phyloP scores from a whole-genome alignment of 495 filamentous ascomycete genomes.

The Hypoxylon lienhwacheense region DNA sequence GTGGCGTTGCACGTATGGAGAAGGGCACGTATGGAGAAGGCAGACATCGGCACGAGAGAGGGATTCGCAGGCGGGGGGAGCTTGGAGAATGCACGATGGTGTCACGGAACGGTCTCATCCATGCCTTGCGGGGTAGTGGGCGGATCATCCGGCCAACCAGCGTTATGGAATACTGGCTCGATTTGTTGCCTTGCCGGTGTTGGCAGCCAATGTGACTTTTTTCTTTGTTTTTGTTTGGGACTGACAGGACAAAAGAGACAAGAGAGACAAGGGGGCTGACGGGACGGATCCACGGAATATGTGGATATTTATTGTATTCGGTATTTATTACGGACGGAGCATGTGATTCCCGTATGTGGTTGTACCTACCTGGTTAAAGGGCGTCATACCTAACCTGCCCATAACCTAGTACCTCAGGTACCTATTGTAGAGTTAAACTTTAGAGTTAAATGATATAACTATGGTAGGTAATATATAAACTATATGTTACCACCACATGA shows the following conservation, averaged over 20 bases:
- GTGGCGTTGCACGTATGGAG: no score
- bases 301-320: neutral
- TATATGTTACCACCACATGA: no score
- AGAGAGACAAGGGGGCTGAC: neutral
- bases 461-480: no score
- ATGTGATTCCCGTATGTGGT: constrained; percentile 34
- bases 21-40: no score
- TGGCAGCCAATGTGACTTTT: neutral
- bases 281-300: neutral
- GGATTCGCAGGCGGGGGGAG: constrained; percentile 13
- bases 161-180: neutral
- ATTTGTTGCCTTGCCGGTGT: no score
- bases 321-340: constrained; percentile 32
- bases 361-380: no score
- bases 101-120: constrained; percentile 22
- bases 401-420: no score
- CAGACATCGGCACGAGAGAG: no score
- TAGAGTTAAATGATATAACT: no score
- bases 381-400: no score
- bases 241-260: neutral
- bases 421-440: no score
- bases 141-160: constrained; percentile 31
- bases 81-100: constrained; percentile 22
- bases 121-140: constrained; percentile 30
- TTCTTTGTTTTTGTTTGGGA: neutral